Percentiles rank a stretch among this genome's conserved stretches.
phyloP scores from a whole-genome alignment of 495 filamentous ascomycete genomes.

The Astrothelium subdiscretum region DNA sequence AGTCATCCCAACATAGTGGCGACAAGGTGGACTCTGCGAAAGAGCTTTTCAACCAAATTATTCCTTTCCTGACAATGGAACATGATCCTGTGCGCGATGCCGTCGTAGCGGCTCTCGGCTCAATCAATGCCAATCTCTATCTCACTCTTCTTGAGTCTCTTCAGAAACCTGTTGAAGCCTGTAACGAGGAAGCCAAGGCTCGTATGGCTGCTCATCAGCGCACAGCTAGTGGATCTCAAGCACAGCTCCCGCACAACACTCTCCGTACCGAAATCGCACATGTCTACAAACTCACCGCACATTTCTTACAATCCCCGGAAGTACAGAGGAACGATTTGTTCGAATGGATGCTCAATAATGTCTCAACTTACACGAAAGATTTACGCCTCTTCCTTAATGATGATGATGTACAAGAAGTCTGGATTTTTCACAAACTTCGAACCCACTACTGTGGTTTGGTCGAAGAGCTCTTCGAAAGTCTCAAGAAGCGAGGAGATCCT shows the following conservation, averaged over 20 bases:
- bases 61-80: conserved; percentile 70
- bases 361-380: conserved; percentile 61
- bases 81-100: conserved; percentile 72
- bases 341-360: conserved; percentile 61
- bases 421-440: conserved; percentile 85
- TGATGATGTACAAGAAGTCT: conserved; percentile 86
- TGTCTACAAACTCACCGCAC: conserved; percentile 87
- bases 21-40: conserved; percentile 83
- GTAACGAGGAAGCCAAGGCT: conserved; percentile 81
- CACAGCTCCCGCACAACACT: conserved; percentile 69
- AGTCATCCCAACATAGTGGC: conserved; percentile 49
- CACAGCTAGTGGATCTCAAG: conserved; percentile 59
- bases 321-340: conserved; percentile 84
- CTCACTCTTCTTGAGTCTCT: conserved; percentile 82
- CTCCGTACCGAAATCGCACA: conserved; percentile 90
- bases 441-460: conserved; percentile 89
- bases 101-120: conserved; percentile 83
- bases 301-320: conserved; percentile 68
- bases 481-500: conserved; percentile 76
- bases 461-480: conserved; percentile 83
- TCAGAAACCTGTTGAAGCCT: conserved; percentile 66
- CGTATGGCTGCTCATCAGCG: conserved; percentile 66
- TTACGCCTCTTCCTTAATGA: conserved; percentile 89
- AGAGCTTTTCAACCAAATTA: conserved; percentile 78
- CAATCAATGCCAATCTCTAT: conserved; percentile 93